phyloP scores from a whole-genome alignment of 768 basidiomycete genomes.

The Mycena capillaripes region DNA sequence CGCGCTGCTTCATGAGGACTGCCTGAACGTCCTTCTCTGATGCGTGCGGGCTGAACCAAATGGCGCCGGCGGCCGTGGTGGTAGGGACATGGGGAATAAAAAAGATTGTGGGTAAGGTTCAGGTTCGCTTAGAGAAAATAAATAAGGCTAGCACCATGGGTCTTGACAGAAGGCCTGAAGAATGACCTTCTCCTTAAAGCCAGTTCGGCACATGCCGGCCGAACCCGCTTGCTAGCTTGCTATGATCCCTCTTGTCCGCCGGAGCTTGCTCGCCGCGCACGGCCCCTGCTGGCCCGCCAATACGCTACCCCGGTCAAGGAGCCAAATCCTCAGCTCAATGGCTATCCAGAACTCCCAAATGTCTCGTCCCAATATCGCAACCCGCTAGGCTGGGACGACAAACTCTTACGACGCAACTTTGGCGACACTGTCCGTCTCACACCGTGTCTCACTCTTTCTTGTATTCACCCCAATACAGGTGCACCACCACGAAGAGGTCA shows the following conservation, averaged over 20 bases:
- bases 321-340: slow-evolving; percentile 76
- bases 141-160: slow-evolving; percentile 32
- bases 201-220: neutral
- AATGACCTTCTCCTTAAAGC: neutral
- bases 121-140: slow-evolving; percentile 4
- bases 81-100: slow-evolving; percentile 26
- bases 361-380: slow-evolving; percentile 75
- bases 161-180: neutral
- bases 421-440: slow-evolving; percentile 75
- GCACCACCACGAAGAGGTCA: slow-evolving; percentile 84
- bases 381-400: slow-evolving; percentile 82
- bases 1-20: slow-evolving; percentile 54
- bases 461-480: slow-evolving; percentile 59
- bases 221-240: neutral
- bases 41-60: slow-evolving; percentile 41
- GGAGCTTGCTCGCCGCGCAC: slow-evolving; percentile 28
- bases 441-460: slow-evolving; percentile 12
- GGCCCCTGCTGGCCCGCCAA: slow-evolving; percentile 36
- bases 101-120: slow-evolving; percentile 4
- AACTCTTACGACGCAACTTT: slow-evolving; percentile 82
- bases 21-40: slow-evolving; percentile 62
- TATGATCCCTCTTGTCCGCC: slow-evolving; percentile 49
- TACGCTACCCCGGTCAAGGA: slow-evolving; percentile 52
- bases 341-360: slow-evolving; percentile 80
- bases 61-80: slow-evolving; percentile 14